These are phyloP conservation scores for Wickerhamomyces strasburgensis DNA, from an alignment of 805 yeast genomes.

Conservation along the genomic window DNA sequence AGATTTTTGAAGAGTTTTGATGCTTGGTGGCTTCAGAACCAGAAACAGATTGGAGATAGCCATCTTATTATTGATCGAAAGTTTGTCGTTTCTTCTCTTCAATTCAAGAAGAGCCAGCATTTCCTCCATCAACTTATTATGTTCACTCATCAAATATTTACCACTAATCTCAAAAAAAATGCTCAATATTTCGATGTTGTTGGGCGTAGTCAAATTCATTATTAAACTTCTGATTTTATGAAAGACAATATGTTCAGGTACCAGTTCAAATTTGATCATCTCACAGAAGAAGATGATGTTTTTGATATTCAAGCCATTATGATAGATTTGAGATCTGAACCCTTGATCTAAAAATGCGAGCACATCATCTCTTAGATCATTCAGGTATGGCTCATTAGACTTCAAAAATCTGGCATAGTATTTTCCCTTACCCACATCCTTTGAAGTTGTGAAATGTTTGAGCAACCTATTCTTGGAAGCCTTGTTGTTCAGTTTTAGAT, in stretches of 20 bases:
- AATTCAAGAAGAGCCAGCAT: conserved; percentile 54
- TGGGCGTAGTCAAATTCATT: conserved; percentile 43
- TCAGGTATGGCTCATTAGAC: conserved; percentile 44
- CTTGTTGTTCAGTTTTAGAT: conserved; percentile 53
- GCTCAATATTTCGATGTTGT: conserved; percentile 63
- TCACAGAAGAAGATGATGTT: conserved; percentile 66
- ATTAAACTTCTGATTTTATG: conserved; percentile 66
- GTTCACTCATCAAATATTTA: conserved; percentile 54
- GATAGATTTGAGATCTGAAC: conserved; percentile 55
- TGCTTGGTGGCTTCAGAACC: conserved; percentile 50
- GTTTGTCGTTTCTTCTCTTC: conserved; percentile 42
- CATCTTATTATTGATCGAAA: conserved; percentile 51
- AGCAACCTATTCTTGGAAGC: conserved; percentile 62
- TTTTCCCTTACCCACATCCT: conserved; percentile 40
- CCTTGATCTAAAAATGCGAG: conserved; percentile 51
- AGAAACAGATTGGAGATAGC: conserved; percentile 54
- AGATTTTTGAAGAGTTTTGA: conserved; percentile 28
- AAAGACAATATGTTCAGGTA: conserved; percentile 67
- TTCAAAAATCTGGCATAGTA: conserved; percentile 66
- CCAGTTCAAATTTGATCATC: conserved; percentile 66
- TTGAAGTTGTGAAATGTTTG: conserved; percentile 47
- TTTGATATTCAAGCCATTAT: conserved; percentile 46
- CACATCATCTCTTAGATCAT: conserved; percentile 48
- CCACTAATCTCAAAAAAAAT: conserved; percentile 76
- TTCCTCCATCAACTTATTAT: conserved; percentile 52